A percentile compares a stretch with the other conserved stretches of the same genome.
phyloP scores from a whole-genome alignment of 2,329 filamentous ascomycete genomes.

The Trichoderma endophyticum region DNA sequence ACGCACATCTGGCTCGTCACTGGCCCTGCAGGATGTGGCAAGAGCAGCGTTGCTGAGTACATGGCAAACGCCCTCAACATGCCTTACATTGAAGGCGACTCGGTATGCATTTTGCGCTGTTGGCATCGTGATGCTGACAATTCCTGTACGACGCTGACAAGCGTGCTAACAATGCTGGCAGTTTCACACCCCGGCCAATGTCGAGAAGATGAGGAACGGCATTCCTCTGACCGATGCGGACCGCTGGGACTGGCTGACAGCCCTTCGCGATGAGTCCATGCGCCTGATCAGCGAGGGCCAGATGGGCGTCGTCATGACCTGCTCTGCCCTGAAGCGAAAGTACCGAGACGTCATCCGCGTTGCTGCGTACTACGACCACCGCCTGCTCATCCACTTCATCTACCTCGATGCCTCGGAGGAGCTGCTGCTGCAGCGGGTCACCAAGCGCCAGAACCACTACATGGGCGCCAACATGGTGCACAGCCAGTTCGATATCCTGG shows the following conservation, averaged over 20 bases:
- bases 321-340: conserved; percentile 93
- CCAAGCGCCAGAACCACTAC: conserved; percentile 76
- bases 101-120: conserved; percentile 51
- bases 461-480: conserved; percentile 96
- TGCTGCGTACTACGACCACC: conserved; percentile 70
- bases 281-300: conserved; percentile 54
- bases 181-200: conserved; percentile 76
- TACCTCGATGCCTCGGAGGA: conserved; percentile 79
- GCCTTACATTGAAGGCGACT: conserved; percentile 74
- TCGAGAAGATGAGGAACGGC: conserved; percentile 85
- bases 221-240: conserved; percentile 87
- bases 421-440: conserved; percentile 72
- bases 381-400: conserved; percentile 84
- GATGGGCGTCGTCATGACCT: conserved; percentile 86
- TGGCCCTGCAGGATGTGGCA: conserved; percentile 75
- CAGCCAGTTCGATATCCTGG: conserved; percentile 85
- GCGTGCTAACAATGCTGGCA: conserved; percentile 30
- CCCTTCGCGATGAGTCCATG: conserved; percentile 66
- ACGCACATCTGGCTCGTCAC: conserved; percentile 80
- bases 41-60: conserved; percentile 69
- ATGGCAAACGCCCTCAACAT: conserved; percentile 60
- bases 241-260: conserved; percentile 94
- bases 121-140: background rate
- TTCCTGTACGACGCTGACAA: background rate
- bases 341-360: conserved; percentile 90